Evolutionary conservation across 1,284 basidiomycete species (phyloP).

Genomic region (Sporisorium iseilematis-ciliati): DNA sequence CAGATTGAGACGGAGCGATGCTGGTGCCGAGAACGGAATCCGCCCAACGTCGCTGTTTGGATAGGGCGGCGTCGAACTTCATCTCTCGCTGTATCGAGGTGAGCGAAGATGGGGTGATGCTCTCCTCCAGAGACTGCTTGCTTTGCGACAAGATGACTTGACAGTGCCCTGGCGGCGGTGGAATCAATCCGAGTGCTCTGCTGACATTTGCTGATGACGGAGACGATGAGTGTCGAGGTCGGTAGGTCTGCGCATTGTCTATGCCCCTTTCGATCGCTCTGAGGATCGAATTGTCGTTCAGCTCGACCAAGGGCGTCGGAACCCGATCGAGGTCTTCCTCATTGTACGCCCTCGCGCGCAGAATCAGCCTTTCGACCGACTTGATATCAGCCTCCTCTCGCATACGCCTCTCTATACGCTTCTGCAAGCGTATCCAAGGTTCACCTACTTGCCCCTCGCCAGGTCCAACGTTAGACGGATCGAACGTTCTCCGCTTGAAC

Average conservation of each 20-base stretch:
- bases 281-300: constrained; percentile 1
- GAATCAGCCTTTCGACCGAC: constrained; percentile 19
- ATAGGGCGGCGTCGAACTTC: constrained; percentile 14
- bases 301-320: background rate
- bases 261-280: constrained; percentile 16
- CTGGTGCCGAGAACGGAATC: constrained; percentile 8
- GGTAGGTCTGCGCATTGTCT: constrained; percentile 11
- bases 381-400: background rate
- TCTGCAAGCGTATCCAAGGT: constrained; percentile 22
- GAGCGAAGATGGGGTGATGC: constrained; percentile 17
- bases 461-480: constrained; percentile 9
- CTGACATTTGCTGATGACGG: background rate
- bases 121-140: constrained; percentile 3
- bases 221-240: background rate
- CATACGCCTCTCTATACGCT: constrained; percentile 4
- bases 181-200: background rate
- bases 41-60: constrained; percentile 23
- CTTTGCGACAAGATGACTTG: constrained; percentile 2
- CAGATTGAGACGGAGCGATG: background rate
- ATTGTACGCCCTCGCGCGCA: constrained; percentile 13
- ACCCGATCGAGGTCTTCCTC: constrained; percentile 2
- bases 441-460: constrained; percentile 20
- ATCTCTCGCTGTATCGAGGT: constrained; percentile 28
- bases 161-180: background rate
- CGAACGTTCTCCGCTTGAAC: constrained; percentile 9